Percentiles rank a stretch among this genome's conserved stretches.
These are phyloP conservation scores for Gonium pectorale DNA, from an alignment of 139 green algal species.

Conservation along the genomic window DNA sequence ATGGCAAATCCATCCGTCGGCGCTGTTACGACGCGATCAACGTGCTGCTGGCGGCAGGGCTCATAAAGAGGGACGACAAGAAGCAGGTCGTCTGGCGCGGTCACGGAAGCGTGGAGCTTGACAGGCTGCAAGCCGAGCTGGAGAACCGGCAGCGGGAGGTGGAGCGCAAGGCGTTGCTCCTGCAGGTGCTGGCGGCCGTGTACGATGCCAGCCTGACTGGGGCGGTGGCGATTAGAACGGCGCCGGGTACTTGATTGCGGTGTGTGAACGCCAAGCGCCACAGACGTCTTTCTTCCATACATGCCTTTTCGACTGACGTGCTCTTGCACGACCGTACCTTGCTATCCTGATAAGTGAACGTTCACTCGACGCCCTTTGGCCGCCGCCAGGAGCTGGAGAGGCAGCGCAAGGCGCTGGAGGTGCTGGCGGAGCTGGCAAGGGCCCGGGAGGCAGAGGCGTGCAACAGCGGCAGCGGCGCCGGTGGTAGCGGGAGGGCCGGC, in stretches of 20 bases:
- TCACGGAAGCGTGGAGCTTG: background rate
- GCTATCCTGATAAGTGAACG: too few relatives aligned
- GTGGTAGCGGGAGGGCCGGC: background rate
- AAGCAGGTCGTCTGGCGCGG: constrained; percentile 18
- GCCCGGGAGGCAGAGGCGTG: background rate
- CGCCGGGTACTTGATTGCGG: background rate
- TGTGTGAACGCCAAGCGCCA: background rate
- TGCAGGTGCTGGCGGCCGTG: background rate
- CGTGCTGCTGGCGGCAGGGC: background rate
- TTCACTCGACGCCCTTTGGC: too few relatives aligned
- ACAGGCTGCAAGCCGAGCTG: background rate
- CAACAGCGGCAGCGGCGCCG: background rate
- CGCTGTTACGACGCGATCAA: constrained; percentile 38
- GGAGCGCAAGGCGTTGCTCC: background rate
- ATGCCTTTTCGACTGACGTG: background rate
- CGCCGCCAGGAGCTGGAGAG: background rate
- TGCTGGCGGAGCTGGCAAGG: background rate
- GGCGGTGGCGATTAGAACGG: background rate
- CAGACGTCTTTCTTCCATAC: background rate
- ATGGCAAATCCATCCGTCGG: constrained; percentile 7
- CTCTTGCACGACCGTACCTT: background rate
- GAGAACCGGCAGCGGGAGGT: background rate
- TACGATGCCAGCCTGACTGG: background rate
- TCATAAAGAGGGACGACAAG: constrained; percentile 6
- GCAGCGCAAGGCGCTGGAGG: background rate